Evolutionary conservation across 108 stramenopile species (phyloP).

Genomic region (Conticribra guillardii): DNA sequence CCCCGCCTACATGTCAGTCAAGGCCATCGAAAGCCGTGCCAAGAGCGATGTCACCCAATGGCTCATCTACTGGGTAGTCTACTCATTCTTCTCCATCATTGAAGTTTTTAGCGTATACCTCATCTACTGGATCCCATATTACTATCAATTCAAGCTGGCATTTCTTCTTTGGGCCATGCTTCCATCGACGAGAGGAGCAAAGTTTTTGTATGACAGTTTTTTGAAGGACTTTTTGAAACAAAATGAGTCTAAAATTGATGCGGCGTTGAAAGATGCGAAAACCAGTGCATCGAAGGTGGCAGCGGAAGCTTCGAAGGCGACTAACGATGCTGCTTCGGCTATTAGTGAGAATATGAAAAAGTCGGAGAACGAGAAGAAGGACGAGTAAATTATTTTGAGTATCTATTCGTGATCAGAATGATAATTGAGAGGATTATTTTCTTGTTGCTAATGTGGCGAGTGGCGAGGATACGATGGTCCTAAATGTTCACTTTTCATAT

Average conservation of each 20-base stretch:
- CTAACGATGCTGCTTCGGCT: neutral
- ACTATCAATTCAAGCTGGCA: conserved; percentile 93
- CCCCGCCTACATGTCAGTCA: conserved; percentile 87
- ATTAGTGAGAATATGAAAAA: conserved; percentile 34
- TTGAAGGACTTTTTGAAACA: conserved; percentile 87
- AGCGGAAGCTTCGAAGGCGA: conserved; percentile 13
- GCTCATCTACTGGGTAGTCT: conserved; percentile 96
- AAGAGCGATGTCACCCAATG: conserved; percentile 92
- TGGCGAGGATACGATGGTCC: too few species aligned
- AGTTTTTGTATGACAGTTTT: conserved; percentile 88
- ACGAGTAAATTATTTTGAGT: conserved; percentile 20
- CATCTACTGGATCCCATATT: conserved; percentile 95
- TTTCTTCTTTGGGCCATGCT: conserved; percentile 94
- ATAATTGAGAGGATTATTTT: neutral
- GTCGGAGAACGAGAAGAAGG: conserved; percentile 21
- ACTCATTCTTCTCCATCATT: conserved; percentile 89
- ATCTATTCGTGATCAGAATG: neutral
- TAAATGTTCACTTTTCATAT: too few species aligned
- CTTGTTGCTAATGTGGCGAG: too few species aligned
- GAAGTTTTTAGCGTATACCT: conserved; percentile 87
- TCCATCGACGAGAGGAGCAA: conserved; percentile 90
- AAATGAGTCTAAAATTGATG: conserved; percentile 83
- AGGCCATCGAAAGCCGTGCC: conserved; percentile 85
- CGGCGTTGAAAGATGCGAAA: conserved; percentile 80
- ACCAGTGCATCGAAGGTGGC: conserved; percentile 30